Evolutionary conservation across 257 asterid genomes (phyloP).

Genomic region (Dorcoceras hygrometricum): DNA sequence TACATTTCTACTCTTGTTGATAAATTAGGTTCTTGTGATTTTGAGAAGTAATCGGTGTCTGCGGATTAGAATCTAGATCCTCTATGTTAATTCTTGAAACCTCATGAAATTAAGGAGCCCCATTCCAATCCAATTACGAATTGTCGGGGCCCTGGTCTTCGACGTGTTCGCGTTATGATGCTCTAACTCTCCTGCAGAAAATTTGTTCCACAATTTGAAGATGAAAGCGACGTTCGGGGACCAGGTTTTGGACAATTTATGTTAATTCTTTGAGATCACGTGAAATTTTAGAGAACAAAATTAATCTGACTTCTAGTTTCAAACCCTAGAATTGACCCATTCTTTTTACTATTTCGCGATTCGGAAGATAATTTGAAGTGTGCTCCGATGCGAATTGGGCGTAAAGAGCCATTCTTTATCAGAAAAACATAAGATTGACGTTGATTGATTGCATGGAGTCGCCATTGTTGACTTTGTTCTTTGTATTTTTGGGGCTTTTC

Average conservation of each 20-base stretch:
- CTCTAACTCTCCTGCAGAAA: background rate
- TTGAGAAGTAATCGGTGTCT: background rate
- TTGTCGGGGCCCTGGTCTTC: too few relatives aligned
- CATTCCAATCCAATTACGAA: too few relatives aligned
- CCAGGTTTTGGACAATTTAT: background rate
- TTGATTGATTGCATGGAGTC: conserved; percentile 31
- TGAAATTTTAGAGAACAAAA: background rate
- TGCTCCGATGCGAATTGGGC: background rate
- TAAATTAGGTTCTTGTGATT: background rate
- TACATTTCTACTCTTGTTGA: background rate
- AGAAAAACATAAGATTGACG: background rate
- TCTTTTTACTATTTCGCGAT: too few relatives aligned
- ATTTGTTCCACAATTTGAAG: too few relatives aligned
- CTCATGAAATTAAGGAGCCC: background rate
- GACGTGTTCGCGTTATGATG: background rate
- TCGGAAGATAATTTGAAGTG: too few relatives aligned
- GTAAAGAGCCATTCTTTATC: background rate
- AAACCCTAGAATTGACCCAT: background rate
- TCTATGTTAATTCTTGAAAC: background rate
- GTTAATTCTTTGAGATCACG: background rate
- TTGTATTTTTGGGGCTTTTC: conserved; percentile 21
- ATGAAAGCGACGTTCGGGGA: background rate
- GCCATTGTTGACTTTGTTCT: conserved; percentile 26
- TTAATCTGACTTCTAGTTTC: background rate
- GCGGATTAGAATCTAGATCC: background rate